A percentile compares a stretch with the other conserved stretches of the same genome.
Conservation (phyloP, 768 basidiomycete genomes). For the Amanita fuliginea region DNA sequence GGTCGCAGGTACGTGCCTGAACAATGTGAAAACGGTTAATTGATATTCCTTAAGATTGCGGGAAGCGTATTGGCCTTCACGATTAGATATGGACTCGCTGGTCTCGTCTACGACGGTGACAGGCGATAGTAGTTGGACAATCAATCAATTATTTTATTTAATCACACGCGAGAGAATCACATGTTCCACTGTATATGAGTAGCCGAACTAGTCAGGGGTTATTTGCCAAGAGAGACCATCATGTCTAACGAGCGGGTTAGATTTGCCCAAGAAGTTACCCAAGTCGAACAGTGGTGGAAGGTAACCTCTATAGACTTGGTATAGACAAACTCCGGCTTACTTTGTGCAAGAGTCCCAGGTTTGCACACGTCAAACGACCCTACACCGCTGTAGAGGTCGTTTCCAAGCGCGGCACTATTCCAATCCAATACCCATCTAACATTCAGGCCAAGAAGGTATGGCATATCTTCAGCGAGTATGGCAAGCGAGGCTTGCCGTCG, state of each 20-base stretch:
- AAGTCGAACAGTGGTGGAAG: constrained; percentile 91
- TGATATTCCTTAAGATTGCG: constrained; percentile 31
- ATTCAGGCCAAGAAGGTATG: constrained; percentile 82
- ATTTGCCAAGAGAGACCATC: constrained; percentile 4
- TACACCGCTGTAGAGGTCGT: constrained; percentile 93
- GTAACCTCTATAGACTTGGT: constrained; percentile 26
- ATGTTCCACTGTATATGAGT: constrained; percentile 22
- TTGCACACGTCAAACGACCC: constrained; percentile 76
- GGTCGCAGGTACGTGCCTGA: constrained; percentile 47
- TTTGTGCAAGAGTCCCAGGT: constrained; percentile 62
- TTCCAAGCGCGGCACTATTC: constrained; percentile 82
- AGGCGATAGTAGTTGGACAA: constrained; percentile 58
- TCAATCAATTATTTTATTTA: too few species aligned
- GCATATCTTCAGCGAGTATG: constrained; percentile 63
- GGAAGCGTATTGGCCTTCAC: constrained; percentile 79
- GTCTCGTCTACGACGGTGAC: constrained; percentile 87
- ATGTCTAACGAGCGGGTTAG: constrained; percentile 60
- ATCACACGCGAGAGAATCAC: constrained; percentile 26
- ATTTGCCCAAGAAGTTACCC: constrained; percentile 73
- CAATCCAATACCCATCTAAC: constrained; percentile 80
- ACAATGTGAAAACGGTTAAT: not conserved
- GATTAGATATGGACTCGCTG: constrained; percentile 83
- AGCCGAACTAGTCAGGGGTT: constrained; percentile 15
- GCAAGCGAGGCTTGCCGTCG: constrained; percentile 66
- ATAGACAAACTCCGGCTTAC: constrained; percentile 5